phyloP scores from a whole-genome alignment of 106 monocot genomes.

The Apostasia shenzhenica region DNA sequence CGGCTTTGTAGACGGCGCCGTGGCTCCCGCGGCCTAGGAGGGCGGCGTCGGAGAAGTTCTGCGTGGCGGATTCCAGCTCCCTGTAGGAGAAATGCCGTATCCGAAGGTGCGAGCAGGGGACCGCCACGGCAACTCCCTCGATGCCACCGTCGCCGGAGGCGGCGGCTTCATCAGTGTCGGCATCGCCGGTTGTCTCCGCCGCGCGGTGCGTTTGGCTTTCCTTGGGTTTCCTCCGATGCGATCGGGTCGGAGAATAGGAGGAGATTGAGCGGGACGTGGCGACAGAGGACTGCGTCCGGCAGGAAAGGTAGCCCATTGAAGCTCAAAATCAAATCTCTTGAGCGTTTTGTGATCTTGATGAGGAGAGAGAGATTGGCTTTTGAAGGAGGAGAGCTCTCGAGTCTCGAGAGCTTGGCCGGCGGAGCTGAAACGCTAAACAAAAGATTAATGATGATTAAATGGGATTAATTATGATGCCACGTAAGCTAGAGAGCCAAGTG shows the following conservation, averaged over 20 bases:
- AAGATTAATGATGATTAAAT: too few species aligned
- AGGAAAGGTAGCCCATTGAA: constrained; percentile 85
- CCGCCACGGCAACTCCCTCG: not conserved
- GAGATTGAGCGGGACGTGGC: constrained; percentile 68
- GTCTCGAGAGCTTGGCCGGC: not conserved
- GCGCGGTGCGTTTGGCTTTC: not conserved
- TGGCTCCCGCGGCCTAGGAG: constrained; percentile 95
- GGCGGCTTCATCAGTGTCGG: not conserved
- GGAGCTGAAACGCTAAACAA: too few species aligned
- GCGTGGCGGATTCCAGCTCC: constrained; percentile 62
- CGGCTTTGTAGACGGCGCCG: constrained; percentile 78
- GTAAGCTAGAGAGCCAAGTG: too few species aligned
- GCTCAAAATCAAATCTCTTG: not conserved
- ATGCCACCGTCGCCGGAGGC: not conserved
- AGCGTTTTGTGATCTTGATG: not conserved
- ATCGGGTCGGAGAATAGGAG: constrained; percentile 14
- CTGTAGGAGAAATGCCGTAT: constrained; percentile 50
- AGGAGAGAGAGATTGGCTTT: not conserved
- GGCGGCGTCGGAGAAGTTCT: constrained; percentile 57
- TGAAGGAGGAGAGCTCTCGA: not conserved
- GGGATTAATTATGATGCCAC: too few species aligned
- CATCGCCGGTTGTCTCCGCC: not conserved
- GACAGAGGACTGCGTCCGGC: constrained; percentile 59
- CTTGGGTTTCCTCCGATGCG: not conserved
- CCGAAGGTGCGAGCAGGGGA: not conserved